Conservation (phyloP, 192 early-diverging fungal genomes). For the Coemansia aciculifera region DNA sequence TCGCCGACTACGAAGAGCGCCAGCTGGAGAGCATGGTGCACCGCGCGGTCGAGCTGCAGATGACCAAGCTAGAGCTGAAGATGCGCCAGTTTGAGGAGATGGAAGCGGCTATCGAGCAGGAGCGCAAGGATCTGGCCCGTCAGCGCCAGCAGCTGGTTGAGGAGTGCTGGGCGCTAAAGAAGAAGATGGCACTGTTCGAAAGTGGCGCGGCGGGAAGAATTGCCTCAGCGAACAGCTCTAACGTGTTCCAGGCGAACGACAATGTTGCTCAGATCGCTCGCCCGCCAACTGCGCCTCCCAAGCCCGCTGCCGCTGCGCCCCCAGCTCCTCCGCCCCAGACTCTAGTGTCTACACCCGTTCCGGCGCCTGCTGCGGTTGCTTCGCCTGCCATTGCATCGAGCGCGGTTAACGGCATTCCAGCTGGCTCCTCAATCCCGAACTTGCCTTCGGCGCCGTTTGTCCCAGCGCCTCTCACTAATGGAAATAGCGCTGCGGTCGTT, state of each 20-base stretch:
- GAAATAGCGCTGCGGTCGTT: background rate
- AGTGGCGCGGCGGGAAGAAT: slow-evolving; percentile 32
- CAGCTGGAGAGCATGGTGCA: slow-evolving; percentile 83
- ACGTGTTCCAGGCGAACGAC: slow-evolving; percentile 42
- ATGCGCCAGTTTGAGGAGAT: slow-evolving; percentile 92
- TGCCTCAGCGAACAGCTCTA: slow-evolving; percentile 18
- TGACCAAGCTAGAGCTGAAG: slow-evolving; percentile 89
- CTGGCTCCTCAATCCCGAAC: background rate
- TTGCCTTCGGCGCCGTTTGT: background rate
- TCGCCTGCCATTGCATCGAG: background rate
- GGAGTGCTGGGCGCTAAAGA: slow-evolving; percentile 53
- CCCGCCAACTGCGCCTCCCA: slow-evolving; percentile 35
- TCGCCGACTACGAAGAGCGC: slow-evolving; percentile 82
- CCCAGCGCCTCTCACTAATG: background rate
- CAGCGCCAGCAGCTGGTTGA: slow-evolving; percentile 51
- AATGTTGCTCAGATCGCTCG: slow-evolving; percentile 29
- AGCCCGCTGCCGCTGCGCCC: slow-evolving; percentile 8
- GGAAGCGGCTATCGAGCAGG: slow-evolving; percentile 84
- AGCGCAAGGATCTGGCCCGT: slow-evolving; percentile 75
- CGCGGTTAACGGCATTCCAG: background rate
- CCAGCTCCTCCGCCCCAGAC: background rate
- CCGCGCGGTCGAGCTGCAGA: slow-evolving; percentile 80
- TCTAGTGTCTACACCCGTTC: background rate
- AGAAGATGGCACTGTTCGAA: slow-evolving; percentile 52
- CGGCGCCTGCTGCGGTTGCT: background rate